A percentile compares a stretch with the other conserved stretches of the same genome.
These are phyloP conservation scores for Claviceps monticola DNA, from an alignment of 2,329 filamentous ascomycete genomes.

Conservation along the genomic window DNA sequence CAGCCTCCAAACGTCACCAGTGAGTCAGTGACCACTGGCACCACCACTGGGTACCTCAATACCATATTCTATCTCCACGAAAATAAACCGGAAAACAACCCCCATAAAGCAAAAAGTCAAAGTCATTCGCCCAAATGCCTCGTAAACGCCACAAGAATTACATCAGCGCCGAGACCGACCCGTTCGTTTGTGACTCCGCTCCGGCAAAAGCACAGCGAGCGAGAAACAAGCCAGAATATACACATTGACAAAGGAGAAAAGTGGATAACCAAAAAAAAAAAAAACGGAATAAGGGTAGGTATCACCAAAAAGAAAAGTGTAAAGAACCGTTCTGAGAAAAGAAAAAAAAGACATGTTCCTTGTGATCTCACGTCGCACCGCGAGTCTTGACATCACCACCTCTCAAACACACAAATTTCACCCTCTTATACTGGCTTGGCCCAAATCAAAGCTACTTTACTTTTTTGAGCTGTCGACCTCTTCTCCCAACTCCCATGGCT, in stretches of 20 bases:
- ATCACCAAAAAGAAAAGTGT: slow-evolving; percentile 5
- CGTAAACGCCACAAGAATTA: no score
- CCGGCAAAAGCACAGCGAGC: not conserved
- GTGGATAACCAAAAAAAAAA: not conserved
- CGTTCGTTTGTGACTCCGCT: no score
- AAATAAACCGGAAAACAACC: no score
- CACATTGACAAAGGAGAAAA: not conserved
- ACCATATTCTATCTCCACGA: no score
- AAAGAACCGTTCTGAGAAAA: not conserved
- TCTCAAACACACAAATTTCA: not conserved
- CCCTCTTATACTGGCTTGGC: not conserved
- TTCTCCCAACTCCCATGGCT: slow-evolving; percentile 37
- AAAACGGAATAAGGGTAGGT: slow-evolving; percentile 3
- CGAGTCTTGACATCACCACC: not conserved
- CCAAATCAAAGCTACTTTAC: slow-evolving; percentile 6
- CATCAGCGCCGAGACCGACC: no score
- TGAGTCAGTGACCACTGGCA: no score
- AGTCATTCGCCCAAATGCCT: no score
- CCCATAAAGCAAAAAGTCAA: no score
- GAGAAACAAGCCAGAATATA: not conserved
- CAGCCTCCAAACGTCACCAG: no score
- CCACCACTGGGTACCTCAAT: no score
- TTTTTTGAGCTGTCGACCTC: slow-evolving; percentile 25
- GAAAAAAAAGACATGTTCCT: not conserved
- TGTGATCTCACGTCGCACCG: not conserved